A percentile compares a stretch with the other conserved stretches of the same genome.
These are phyloP conservation scores for Naganishia kalamii DNA, from an alignment of 768 basidiomycete genomes.

Conservation along the genomic window DNA sequence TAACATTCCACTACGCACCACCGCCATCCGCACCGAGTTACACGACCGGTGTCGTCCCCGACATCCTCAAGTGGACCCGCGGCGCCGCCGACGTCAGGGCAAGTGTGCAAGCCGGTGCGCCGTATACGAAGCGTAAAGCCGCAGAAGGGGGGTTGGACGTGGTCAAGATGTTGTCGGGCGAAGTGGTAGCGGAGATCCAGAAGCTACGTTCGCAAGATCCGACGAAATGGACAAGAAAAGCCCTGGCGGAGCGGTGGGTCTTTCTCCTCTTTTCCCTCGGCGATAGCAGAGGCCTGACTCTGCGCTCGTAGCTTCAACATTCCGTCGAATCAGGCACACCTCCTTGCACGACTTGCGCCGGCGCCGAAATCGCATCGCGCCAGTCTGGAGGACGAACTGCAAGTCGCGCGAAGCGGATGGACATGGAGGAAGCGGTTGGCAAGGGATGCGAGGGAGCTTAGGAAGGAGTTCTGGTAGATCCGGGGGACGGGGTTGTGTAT, in stretches of 20 bases:
- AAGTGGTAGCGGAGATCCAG: constrained; percentile 30
- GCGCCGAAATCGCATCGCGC: constrained; percentile 26
- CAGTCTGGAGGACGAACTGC: constrained; percentile 21
- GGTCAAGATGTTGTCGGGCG: constrained; percentile 22
- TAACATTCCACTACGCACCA: constrained; percentile 42
- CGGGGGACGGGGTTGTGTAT: background rate
- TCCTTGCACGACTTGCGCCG: constrained; percentile 34
- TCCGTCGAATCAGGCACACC: constrained; percentile 16
- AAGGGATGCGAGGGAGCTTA: constrained; percentile 32
- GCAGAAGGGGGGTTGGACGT: constrained; percentile 15
- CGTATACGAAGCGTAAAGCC: constrained; percentile 24
- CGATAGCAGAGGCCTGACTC: background rate
- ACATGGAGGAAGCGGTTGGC: constrained; percentile 39
- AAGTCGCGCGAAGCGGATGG: constrained; percentile 32
- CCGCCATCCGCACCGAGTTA: constrained; percentile 40
- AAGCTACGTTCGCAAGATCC: constrained; percentile 26
- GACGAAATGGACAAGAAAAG: constrained; percentile 30
- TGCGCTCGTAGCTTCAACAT: constrained; percentile 23
- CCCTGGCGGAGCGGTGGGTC: constrained; percentile 38
- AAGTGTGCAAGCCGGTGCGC: constrained; percentile 35
- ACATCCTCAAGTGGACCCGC: constrained; percentile 36
- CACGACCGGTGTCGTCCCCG: constrained; percentile 35
- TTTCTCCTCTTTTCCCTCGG: background rate
- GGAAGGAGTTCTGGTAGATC: constrained; percentile 43
- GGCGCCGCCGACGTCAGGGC: constrained; percentile 27